Conservation (phyloP, 2,329 filamentous ascomycete genomes). For the Xylaria sp. region DNA sequence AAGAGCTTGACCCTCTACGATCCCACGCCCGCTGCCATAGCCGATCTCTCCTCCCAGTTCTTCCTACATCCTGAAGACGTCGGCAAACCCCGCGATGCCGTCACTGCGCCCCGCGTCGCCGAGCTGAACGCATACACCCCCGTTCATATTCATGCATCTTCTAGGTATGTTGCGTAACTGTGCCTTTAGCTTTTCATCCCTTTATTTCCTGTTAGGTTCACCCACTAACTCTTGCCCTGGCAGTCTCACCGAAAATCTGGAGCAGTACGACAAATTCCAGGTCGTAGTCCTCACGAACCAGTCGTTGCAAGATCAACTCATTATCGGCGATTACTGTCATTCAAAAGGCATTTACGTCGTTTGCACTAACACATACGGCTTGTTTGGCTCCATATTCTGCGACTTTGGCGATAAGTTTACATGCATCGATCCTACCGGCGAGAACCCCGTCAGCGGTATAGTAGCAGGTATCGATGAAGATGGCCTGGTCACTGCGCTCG, state of each 20-base stretch:
- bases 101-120: slow-evolving; percentile 88
- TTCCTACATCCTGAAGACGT: slow-evolving; percentile 91
- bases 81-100: slow-evolving; percentile 88
- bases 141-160: slow-evolving; percentile 77
- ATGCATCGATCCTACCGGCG: slow-evolving; percentile 88
- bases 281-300: slow-evolving; percentile 91
- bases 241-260: slow-evolving; percentile 79
- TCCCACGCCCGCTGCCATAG: slow-evolving; percentile 82
- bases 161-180: slow-evolving; percentile 55
- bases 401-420: slow-evolving; percentile 97
- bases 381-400: slow-evolving; percentile 96
- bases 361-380: slow-evolving; percentile 87
- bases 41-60: slow-evolving; percentile 96
- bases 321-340: slow-evolving; percentile 93
- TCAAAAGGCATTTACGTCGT: slow-evolving; percentile 92
- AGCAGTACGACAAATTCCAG: slow-evolving; percentile 89
- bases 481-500: slow-evolving; percentile 89
- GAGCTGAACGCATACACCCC: slow-evolving; percentile 98
- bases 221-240: slow-evolving; percentile 44
- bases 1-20: slow-evolving; percentile 97
- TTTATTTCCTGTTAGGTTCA: background rate
- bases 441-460: slow-evolving; percentile 88
- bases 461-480: slow-evolving; percentile 90
- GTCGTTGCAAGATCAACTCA: slow-evolving; percentile 80
- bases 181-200: slow-evolving; percentile 19